Evolutionary conservation across 148 eudicot species (phyloP).

Genomic region (Chenopodium quinoa): DNA sequence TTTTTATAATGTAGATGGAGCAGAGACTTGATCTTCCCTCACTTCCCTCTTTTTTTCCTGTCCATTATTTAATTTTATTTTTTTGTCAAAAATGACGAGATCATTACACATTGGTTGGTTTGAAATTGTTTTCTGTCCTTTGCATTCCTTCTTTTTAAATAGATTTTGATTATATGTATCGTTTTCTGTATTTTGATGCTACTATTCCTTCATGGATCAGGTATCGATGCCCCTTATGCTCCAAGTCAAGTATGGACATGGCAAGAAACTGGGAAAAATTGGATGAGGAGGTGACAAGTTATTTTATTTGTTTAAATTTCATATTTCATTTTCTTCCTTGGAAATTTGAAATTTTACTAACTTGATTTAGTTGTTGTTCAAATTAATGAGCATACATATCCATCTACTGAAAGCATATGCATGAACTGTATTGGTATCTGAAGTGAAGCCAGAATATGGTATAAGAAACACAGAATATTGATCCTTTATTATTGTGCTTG

Average conservation of each 20-base stretch:
- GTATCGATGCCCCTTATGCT: conserved; percentile 93
- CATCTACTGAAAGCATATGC: neutral
- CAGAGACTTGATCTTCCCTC: neutral
- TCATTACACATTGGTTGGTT: neutral
- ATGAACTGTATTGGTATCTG: neutral
- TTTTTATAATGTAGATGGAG: neutral
- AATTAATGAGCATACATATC: neutral
- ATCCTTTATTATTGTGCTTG: neutral
- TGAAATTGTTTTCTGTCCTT: neutral
- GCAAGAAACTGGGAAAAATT: conserved; percentile 55
- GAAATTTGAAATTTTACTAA: neutral
- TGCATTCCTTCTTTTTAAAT: neutral
- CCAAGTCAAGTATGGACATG: conserved; percentile 63
- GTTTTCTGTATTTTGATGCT: neutral
- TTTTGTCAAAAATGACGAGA: neutral
- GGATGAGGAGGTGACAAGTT: conserved; percentile 60
- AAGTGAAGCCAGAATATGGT: neutral
- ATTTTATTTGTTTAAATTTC: neutral
- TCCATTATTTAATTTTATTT: neutral
- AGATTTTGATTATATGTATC: neutral
- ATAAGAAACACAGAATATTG: neutral
- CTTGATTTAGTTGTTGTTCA: neutral
- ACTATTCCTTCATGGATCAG: conserved; percentile 30
- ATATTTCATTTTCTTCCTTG: neutral
- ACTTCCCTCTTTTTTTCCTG: neutral